Evolutionary conservation across 2,329 filamentous ascomycete species (phyloP).

Genomic region (Ophiostoma angusticollis): DNA sequence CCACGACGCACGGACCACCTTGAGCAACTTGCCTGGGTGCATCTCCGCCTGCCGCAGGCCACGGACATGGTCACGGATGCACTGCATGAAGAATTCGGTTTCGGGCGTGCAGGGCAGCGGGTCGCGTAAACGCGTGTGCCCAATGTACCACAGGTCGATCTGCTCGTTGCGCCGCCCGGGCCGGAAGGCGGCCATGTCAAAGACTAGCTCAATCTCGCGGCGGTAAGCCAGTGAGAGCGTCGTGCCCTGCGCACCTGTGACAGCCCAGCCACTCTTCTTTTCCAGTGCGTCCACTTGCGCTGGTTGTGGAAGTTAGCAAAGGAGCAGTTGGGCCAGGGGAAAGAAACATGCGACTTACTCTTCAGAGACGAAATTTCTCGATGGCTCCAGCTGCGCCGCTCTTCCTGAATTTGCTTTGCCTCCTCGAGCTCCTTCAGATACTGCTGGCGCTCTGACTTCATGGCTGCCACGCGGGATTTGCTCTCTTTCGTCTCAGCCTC

Average conservation of each 20-base stretch:
- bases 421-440: conserved; percentile 64
- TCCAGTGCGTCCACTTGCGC: conserved; percentile 55
- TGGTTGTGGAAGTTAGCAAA: conserved; percentile 21
- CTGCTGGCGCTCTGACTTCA: conserved; percentile 53
- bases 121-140: conserved; percentile 39
- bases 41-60: conserved; percentile 46
- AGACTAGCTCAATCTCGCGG: conserved; percentile 59
- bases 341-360: conserved; percentile 35
- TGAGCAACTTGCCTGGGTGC: conserved; percentile 43
- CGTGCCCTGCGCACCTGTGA: conserved; percentile 49
- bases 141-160: conserved; percentile 61
- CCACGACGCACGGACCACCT: conserved; percentile 51
- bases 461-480: conserved; percentile 48
- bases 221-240: conserved; percentile 62
- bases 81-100: conserved; percentile 63
- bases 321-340: neutral
- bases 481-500: conserved; percentile 55
- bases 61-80: conserved; percentile 55
- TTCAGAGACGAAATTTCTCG: conserved; percentile 70
- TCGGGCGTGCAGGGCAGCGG: conserved; percentile 46
- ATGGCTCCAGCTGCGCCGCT: conserved; percentile 79
- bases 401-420: conserved; percentile 72
- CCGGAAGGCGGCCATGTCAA: conserved; percentile 53
- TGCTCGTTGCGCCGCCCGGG: conserved; percentile 32
- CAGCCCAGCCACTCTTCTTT: conserved; percentile 55